Percentiles rank a stretch among this genome's conserved stretches.
These are phyloP conservation scores for Thermomucor indicae-seudaticae DNA, from an alignment of 371 early-diverging fungal genomes.

Conservation along the genomic window DNA sequence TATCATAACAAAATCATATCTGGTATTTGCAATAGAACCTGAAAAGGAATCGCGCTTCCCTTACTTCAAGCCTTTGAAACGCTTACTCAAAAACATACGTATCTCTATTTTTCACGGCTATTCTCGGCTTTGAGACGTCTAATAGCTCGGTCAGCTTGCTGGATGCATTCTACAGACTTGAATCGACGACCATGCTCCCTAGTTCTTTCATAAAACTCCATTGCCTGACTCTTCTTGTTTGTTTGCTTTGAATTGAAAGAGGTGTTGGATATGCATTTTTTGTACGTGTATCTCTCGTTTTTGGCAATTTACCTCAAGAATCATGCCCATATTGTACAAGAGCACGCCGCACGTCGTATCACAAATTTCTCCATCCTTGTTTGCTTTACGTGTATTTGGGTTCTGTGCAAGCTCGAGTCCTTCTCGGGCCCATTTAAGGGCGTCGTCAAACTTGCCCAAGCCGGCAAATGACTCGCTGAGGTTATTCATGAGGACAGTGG, in stretches of 20 bases:
- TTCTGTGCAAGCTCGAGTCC: constrained; percentile 52
- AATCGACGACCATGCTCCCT: constrained; percentile 24
- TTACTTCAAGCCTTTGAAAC: too few species aligned
- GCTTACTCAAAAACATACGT: too few species aligned
- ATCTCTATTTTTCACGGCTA: too few species aligned
- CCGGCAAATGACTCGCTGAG: constrained; percentile 55
- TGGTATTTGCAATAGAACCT: too few species aligned
- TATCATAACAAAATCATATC: too few species aligned
- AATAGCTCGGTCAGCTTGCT: constrained; percentile 32
- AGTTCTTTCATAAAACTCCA: constrained; percentile 26
- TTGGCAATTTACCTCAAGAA: constrained; percentile 49
- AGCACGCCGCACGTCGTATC: constrained; percentile 58
- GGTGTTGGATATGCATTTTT: too few species aligned
- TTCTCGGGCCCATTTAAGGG: constrained; percentile 55
- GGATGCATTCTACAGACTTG: constrained; percentile 23
- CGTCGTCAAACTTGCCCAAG: constrained; percentile 49
- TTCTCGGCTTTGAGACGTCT: constrained; percentile 16
- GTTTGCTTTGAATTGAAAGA: constrained; percentile 30
- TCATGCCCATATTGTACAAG: constrained; percentile 59
- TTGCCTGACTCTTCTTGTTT: constrained; percentile 26
- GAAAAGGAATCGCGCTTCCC: too few species aligned
- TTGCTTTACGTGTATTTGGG: constrained; percentile 39
- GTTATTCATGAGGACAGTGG: constrained; percentile 56
- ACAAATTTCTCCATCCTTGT: constrained; percentile 42
- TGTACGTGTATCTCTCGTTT: not conserved